Percentiles rank a stretch among this genome's conserved stretches.
Evolutionary conservation across 1,139 yeast species (phyloP).

Genomic region (Taiozyma onychis): DNA sequence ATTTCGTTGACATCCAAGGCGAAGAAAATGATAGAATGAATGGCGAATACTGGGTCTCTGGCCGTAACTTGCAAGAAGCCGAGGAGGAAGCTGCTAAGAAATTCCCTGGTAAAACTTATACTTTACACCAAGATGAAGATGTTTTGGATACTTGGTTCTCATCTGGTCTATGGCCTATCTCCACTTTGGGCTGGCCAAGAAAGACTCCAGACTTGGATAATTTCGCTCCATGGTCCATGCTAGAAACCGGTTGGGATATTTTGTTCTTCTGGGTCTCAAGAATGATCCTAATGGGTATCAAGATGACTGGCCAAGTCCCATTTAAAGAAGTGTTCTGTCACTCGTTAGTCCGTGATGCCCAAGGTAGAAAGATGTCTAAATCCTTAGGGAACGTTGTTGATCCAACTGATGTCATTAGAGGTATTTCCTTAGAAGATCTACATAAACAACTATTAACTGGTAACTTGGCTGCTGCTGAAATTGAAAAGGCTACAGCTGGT

Average conservation of each 20-base stretch:
- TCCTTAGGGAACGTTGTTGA: constrained; percentile 95
- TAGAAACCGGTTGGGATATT: constrained; percentile 99
- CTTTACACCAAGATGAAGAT: constrained; percentile 93
- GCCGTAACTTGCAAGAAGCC: constrained; percentile 79
- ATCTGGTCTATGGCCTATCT: constrained; percentile 96
- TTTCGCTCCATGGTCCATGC: constrained; percentile 86
- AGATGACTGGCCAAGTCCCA: constrained; percentile 87
- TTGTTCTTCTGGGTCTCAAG: constrained; percentile 98
- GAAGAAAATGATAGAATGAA: constrained; percentile 45
- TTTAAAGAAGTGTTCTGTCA: constrained; percentile 97
- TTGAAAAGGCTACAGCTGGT: constrained; percentile 82
- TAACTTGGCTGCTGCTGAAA: constrained; percentile 86
- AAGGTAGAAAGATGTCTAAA: constrained; percentile 98
- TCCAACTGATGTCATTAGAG: constrained; percentile 89
- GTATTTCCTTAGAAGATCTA: constrained; percentile 73
- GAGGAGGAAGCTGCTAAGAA: constrained; percentile 67
- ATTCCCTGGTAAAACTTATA: constrained; percentile 66
- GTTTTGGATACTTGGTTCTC: constrained; percentile 99
- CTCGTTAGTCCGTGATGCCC: constrained; percentile 97
- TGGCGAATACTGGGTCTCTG: constrained; percentile 87
- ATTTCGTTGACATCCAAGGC: constrained; percentile 79
- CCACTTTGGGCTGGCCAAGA: constrained; percentile 95
- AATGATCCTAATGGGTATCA: constrained; percentile 88
- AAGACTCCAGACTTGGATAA: constrained; percentile 65
- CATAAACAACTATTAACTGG: constrained; percentile 76